Evolutionary conservation across 2,329 filamentous ascomycete genomes (phyloP).

Genomic region (Xylariaceae sp.): DNA sequence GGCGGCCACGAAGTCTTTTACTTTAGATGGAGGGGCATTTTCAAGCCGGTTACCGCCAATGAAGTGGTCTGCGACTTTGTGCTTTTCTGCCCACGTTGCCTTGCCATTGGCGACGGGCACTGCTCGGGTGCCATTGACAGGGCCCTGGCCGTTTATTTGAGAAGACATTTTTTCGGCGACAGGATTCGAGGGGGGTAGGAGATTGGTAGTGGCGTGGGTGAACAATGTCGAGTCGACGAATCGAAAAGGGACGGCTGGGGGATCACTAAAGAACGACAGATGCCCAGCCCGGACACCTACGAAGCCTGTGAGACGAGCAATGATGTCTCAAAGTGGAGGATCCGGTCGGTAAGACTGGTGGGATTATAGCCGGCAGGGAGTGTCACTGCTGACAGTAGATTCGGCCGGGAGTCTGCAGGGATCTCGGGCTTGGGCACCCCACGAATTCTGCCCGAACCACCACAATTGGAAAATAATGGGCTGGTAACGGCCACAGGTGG

Average conservation of each 20-base stretch:
- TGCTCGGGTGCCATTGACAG: slow-evolving; percentile 42
- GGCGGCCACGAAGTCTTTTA: slow-evolving; percentile 91
- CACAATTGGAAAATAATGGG: slow-evolving; percentile 4
- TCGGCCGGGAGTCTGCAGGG: slow-evolving; percentile 4
- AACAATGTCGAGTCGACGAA: slow-evolving; percentile 19
- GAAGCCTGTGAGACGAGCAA: slow-evolving; percentile 25
- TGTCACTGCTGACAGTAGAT: slow-evolving; percentile 16
- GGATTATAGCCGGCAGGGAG: background rate
- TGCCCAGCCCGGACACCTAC: slow-evolving; percentile 28
- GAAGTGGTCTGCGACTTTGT: slow-evolving; percentile 85
- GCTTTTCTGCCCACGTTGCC: slow-evolving; percentile 71
- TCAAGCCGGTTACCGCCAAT: slow-evolving; percentile 89
- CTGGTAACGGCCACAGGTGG: slow-evolving; percentile 13
- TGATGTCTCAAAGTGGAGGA: slow-evolving; percentile 16
- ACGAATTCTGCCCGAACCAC: slow-evolving; percentile 6
- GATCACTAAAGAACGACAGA: slow-evolving; percentile 27
- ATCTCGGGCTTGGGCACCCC: background rate
- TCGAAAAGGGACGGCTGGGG: slow-evolving; percentile 25
- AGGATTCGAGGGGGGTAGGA: slow-evolving; percentile 9
- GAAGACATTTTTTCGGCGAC: slow-evolving; percentile 24
- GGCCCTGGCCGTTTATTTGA: slow-evolving; percentile 31
- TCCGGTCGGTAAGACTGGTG: background rate
- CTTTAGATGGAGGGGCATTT: slow-evolving; percentile 74
- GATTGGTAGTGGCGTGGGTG: slow-evolving; percentile 15
- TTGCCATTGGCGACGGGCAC: slow-evolving; percentile 55